Conservation (phyloP, 2,329 filamentous ascomycete species). For the Lasiodiplodia sp. region DNA sequence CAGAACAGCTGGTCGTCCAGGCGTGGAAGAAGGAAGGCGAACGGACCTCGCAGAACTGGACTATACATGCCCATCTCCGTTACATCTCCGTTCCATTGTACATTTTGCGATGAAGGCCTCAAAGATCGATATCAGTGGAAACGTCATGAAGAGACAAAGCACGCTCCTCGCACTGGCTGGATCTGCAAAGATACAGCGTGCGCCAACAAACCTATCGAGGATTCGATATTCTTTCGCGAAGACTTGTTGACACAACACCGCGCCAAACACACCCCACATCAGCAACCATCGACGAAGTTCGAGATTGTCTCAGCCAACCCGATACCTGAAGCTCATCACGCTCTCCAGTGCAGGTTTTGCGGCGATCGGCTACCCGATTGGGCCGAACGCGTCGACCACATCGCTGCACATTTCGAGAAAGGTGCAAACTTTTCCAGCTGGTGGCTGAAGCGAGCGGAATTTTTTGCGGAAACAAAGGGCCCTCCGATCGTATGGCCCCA, state of each 20-base stretch:
- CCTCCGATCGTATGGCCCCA: no score
- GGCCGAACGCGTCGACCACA: not conserved
- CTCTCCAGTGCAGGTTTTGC: not conserved
- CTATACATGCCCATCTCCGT: no score
- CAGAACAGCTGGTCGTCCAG: no score
- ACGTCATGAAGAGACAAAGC: constrained; percentile 8
- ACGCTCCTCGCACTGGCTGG: not conserved
- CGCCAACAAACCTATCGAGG: not conserved
- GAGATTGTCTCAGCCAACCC: no score
- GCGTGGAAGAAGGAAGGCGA: no score
- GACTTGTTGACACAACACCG: not conserved
- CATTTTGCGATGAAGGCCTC: constrained; percentile 1
- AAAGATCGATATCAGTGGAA: constrained; percentile 20
- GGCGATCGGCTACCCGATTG: not conserved
- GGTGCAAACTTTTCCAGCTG: not conserved
- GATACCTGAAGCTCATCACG: not conserved
- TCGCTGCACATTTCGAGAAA: not conserved
- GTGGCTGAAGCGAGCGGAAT: not conserved
- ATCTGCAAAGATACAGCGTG: not conserved
- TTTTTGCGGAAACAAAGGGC: no score
- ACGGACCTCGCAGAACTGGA: no score
- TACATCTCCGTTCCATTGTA: constrained; percentile 6
- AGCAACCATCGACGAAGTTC: no score
- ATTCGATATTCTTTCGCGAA: not conserved
- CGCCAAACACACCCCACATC: no score